Evolutionary conservation across 1,139 yeast genomes (phyloP), one percentile per base, ranked within the genome.

Genomic region (Protomyces macrosporus): DNA sequence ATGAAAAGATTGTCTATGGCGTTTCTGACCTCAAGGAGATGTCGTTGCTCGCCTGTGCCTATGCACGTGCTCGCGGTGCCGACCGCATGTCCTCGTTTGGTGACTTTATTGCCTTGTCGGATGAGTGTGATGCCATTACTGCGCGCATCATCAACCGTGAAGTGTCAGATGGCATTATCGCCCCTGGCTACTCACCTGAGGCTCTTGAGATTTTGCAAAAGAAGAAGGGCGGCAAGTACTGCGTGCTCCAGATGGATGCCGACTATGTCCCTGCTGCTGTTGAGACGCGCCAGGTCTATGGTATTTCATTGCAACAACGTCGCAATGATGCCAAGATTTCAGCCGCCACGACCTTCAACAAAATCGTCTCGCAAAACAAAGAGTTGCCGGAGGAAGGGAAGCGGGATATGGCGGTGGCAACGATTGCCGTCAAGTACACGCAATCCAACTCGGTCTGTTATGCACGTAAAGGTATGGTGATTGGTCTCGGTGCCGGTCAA

Each of bases 51-150:
- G 98, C 98, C 68, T 88, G 88, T 74, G 98, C 98, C 66, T 93
- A 93, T 74, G 98, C 98, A 53, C 88, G 98, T 79, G 98, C 98
- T 64, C 88, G 98, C 79, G 98, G 98, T 76, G 98, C 98, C 70
- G 98, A 93, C 79, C 87, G 98, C 82, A 93, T 93, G 98, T 90
- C 98, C 12, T 89, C 97, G 14, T 93, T 93, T 74, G 98, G 98
- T 75, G 98, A 93, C 79, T 93, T 91, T 82, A 93, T 93, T 74
- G 98, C 98, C 64, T 82, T 93, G 69, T 90, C 97, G 67, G 91
- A 91, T 81, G 89, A 88, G 77, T 98, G 93, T 69, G 98, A 93
- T 76, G 81, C 88, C 65, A 91, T 97, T 75, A 93, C 98, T 66
- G 98, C 98, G 65, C 88, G 88, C 78, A 93, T 93, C 78, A 93